Conservation (phyloP, 2,329 filamentous ascomycete species). For the Phialemoniopsis sp. region DNA sequence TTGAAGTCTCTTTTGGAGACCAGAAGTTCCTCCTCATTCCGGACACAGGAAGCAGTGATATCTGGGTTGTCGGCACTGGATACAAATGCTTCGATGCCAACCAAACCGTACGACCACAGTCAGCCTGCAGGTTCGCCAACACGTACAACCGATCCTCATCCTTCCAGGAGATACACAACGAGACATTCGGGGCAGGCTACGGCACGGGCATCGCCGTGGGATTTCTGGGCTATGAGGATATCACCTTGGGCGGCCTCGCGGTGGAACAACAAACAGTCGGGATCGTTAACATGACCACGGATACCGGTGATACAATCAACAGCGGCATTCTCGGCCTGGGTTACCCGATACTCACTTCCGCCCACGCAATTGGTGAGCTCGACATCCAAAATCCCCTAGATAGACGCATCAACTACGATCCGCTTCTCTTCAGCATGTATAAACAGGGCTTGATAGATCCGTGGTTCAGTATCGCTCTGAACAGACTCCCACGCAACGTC, state of each 20-base stretch:
- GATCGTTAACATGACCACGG: conserved; percentile 12
- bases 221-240: conserved; percentile 8
- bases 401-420: conserved; percentile 2
- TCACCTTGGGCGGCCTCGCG: conserved; percentile 14
- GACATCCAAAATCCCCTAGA: not conserved
- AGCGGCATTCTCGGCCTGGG: conserved; percentile 16
- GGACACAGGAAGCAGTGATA: conserved; percentile 1
- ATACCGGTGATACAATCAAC: conserved; percentile 10
- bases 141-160: not conserved
- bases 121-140: not conserved
- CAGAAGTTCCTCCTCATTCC: conserved; percentile 1
- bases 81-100: not conserved
- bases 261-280: conserved; percentile 12
- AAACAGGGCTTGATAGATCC: conserved; percentile 7
- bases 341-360: conserved; percentile 13
- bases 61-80: not conserved
- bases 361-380: conserved; percentile 5
- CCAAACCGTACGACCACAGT: not conserved
- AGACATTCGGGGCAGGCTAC: not conserved
- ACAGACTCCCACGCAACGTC: conserved; percentile 6
- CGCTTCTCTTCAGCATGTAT: not conserved
- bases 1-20: conserved; percentile 1
- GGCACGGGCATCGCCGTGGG: conserved; percentile 12
- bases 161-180: not conserved
- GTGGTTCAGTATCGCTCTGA: conserved; percentile 15